Evolutionary conservation across 2,329 filamentous ascomycete species (phyloP), one percentile per base, ranked within the genome.

Genomic region (Colletotrichum shisoi): DNA sequence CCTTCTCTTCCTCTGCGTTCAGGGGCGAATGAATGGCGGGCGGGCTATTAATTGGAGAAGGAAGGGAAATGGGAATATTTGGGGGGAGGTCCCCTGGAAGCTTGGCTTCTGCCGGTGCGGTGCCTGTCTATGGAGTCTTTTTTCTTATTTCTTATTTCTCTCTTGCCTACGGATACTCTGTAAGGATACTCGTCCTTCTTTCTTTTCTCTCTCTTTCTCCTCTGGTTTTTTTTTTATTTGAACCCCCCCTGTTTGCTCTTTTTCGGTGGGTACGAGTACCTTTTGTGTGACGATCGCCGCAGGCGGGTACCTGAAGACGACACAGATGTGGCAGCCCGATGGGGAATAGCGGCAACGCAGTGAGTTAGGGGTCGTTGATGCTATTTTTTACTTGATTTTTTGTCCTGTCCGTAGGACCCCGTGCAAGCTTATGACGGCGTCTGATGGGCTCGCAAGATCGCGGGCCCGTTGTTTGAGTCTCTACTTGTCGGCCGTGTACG

Each of bases 11-110:
- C 37, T 56, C 44, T 39, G 31, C 51, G 31, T 62, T 69, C 64
- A 69, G 67, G 67, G 67, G 67, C 67, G 63, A 63, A 56, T 42
- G 58, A 67, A 53, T 49, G 59, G 49, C 63, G 42, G 31, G 53
- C 53, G 49, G 58, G 49, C 67, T 63, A 67, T 67, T 63, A 63
- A 68, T 67, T 68, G 57, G 58, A 63, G 63, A 58, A 69, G 63
- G 42, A 60, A 34, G 59, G 52, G 60, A 64, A 69, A 52, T 69
- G 65, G 56, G 60, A 62, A 46, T 63, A 57, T 62, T 67, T 62
- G 42, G 65, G 39, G 48, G 46, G 59, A 56, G 46, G 53, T 48
- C 44, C 65, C 65, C 61, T 68, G 65, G 42, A 68, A 42, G 48
- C 64, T 67, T 64, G 61, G 64, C 64, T 44, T 39, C 61, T 58